A percentile compares a stretch with the other conserved stretches of the same genome.
These are phyloP conservation scores for Zygnema circumcarinatum DNA, from an alignment of 139 green algal genomes.

Conservation along the genomic window DNA sequence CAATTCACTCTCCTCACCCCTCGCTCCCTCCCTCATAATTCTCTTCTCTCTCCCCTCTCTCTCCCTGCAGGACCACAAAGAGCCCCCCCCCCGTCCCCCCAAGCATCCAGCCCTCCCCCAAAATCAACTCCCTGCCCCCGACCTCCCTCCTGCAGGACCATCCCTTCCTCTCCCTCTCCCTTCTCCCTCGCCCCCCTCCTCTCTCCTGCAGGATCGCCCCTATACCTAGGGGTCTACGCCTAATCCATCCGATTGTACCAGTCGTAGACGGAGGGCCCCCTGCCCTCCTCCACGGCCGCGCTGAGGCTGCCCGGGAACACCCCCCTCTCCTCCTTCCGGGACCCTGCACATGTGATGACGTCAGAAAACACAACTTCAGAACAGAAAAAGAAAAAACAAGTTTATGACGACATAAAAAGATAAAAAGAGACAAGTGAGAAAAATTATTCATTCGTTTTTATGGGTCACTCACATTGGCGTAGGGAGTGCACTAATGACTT, in stretches of 20 bases:
- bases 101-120: no score
- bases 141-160: not conserved
- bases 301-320: constrained; percentile 44
- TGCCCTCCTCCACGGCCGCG: constrained; percentile 33
- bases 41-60: no score
- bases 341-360: constrained; percentile 7
- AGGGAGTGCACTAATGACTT: no score
- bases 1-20: no score
- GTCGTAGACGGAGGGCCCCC: constrained; percentile 30
- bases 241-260: constrained; percentile 47
- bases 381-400: not conserved
- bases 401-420: not conserved
- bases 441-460: no score
- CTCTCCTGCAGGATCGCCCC: no score
- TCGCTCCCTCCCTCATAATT: no score
- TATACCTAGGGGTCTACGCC: not conserved
- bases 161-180: not conserved
- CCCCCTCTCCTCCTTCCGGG: constrained; percentile 23
- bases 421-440: not conserved
- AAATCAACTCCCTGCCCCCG: not conserved
- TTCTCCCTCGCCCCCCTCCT: not conserved
- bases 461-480: no score
- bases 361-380: not conserved
- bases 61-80: no score
- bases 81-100: no score